A percentile compares a stretch with the other conserved stretches of the same genome.
Evolutionary conservation across 345 rosid species (phyloP).

Genomic region (Melaleuca quinquenervia): DNA sequence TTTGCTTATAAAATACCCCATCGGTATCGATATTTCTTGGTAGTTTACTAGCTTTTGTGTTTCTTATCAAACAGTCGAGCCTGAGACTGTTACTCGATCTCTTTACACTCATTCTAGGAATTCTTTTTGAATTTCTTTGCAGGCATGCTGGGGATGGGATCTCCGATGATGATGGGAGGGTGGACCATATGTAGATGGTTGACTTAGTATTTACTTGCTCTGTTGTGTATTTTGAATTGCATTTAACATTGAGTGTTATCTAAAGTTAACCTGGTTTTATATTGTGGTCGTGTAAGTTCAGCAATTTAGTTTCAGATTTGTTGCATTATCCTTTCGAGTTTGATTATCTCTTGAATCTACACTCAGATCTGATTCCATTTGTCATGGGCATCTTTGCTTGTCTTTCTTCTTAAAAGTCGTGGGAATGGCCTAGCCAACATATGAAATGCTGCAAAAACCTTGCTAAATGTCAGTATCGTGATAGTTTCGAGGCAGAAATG

Average conservation of each 20-base stretch:
- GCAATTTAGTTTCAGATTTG: neutral
- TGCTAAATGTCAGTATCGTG: neutral
- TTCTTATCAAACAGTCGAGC: neutral
- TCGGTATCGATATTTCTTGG: neutral
- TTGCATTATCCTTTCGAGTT: neutral
- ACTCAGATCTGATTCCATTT: neutral
- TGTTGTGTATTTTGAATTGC: neutral
- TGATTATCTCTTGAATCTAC: neutral
- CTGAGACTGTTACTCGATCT: neutral
- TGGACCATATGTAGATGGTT: conserved; percentile 30
- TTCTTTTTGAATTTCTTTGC: conserved; percentile 10
- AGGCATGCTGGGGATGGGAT: conserved; percentile 82
- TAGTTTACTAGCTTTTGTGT: neutral
- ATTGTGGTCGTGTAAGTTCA: neutral
- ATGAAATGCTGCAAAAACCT: neutral
- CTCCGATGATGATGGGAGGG: conserved; percentile 45
- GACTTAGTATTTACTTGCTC: neutral
- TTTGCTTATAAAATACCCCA: neutral
- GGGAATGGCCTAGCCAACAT: neutral
- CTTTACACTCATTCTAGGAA: neutral
- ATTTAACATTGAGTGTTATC: neutral
- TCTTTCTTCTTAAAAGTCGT: neutral
- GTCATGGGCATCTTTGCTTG: neutral
- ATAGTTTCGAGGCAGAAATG: neutral
- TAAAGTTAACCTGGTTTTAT: neutral